phyloP scores from a whole-genome alignment of 106 monocot species.

The Phalaenopsis aphrodite region DNA sequence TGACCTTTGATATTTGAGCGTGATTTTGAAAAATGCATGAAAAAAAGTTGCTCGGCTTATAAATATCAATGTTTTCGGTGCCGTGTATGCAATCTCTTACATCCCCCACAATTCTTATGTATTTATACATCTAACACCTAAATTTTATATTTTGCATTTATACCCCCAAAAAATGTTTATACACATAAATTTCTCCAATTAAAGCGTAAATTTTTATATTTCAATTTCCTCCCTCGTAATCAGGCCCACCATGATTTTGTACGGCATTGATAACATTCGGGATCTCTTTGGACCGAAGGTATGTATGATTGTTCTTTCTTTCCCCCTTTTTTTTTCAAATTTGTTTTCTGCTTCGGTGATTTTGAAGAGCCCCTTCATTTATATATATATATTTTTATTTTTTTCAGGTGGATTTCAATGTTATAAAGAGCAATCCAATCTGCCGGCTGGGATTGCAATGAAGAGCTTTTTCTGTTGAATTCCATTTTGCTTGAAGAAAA shows the following conservation, averaged over 20 bases:
- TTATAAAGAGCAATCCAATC: constrained; percentile 65
- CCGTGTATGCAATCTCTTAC: too few relatives aligned
- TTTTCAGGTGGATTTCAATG: constrained; percentile 74
- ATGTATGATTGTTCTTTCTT: neutral
- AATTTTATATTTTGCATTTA: too few relatives aligned
- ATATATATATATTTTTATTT: neutral
- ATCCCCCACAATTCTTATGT: too few relatives aligned
- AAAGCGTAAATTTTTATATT: neutral
- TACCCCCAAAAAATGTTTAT: too few relatives aligned
- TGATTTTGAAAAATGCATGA: too few relatives aligned
- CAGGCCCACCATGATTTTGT: constrained; percentile 98
- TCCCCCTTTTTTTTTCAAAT: neutral
- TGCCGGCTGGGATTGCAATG: constrained; percentile 67
- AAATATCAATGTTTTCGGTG: too few relatives aligned
- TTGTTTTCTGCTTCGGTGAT: neutral
- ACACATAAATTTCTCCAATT: neutral
- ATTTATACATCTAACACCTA: too few relatives aligned
- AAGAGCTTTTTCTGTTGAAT: too few relatives aligned
- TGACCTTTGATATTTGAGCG: too few relatives aligned
- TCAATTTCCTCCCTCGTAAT: neutral
- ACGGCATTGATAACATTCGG: constrained; percentile 83
- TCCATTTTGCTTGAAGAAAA: too few relatives aligned
- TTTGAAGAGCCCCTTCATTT: neutral
- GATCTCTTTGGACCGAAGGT: constrained; percentile 99
- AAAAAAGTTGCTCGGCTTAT: too few relatives aligned